Conservation (phyloP, 352 stramenopile genomes). For the Blastocystis hominis region DNA sequence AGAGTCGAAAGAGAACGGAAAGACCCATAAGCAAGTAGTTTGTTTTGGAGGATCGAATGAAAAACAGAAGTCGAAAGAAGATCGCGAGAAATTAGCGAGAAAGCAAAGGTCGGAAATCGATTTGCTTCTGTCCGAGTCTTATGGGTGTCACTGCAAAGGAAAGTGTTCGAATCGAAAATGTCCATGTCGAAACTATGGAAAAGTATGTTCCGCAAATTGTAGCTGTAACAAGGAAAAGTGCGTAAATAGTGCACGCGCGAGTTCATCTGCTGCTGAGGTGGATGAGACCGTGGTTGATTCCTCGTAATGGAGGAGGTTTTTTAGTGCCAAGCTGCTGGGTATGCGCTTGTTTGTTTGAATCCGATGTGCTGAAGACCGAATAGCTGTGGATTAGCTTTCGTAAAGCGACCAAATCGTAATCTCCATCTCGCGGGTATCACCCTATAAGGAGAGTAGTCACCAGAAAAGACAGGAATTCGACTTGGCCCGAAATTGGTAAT, state of each 20-base stretch:
- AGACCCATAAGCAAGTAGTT: background rate
- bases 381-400: background rate
- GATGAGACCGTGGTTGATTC: slow-evolving; percentile 25
- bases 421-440: background rate
- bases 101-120: background rate
- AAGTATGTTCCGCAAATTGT: background rate
- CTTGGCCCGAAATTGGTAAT: background rate
- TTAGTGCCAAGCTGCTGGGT: background rate
- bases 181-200: slow-evolving; percentile 28
- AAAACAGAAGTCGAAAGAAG: background rate
- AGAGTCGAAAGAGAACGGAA: background rate
- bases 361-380: background rate
- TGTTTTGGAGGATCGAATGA: background rate
- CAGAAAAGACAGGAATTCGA: background rate
- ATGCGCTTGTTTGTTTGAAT: background rate
- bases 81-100: background rate
- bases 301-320: background rate
- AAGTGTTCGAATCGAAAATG: slow-evolving; percentile 44
- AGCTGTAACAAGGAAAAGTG: background rate
- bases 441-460: background rate
- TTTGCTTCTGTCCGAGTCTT: background rate
- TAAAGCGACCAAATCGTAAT: background rate
- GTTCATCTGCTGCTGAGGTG: background rate
- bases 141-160: slow-evolving; percentile 21
- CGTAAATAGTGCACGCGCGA: background rate